Base-by-base conservation (phyloP, 768 basidiomycete genomes). In the Pleurotus tuoliensis region DNA sequence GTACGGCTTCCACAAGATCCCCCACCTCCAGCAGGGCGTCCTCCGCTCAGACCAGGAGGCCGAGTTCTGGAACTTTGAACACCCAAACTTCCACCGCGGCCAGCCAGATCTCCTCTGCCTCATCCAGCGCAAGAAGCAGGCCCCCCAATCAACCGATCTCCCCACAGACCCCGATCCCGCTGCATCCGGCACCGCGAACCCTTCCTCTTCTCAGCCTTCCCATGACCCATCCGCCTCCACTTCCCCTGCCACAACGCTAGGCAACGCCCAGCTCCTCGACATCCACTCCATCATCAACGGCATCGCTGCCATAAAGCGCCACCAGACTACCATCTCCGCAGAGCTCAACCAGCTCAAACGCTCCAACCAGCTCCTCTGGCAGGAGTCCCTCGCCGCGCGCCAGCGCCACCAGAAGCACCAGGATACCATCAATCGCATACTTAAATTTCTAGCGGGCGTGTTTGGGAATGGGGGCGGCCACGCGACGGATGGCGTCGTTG, bases 1-100 rank as follows among this genome's bases (percentile, higher is more conserved):
- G 90, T 97, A 95, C 70, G 92, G 92, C 55, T 94, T 94, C 69
- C 90, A 92, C 80, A 90, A 90, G 75, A 92, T 98, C 47, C 95
- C 94, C 0, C 94, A 98, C 67, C 84, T 98, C 16, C 94, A 96
- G 65, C 92, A 96, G 69, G 94, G 95, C 46, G 94, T 93, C 24
- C 80, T 98, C 59, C 89, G 86, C 66, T 82, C 84, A 68, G 92
- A 94, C 57, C 77, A 82, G 53, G 89, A 88, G 60, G 84, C 82
- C 46, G 93, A 95, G 65, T 82, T 87, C 54, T 91, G 89, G 88
- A 93, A 98, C 69, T 99, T 98, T 71, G 85, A 86, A 58, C 93
- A 97, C 68, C 83, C 87, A 3, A 86, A 92, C 69, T 99, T 99
- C 67, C 83, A 85, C 63, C 83, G 92, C 3, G 93, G 84, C 15